Percentiles rank a stretch among this genome's conserved stretches.
Conservation (phyloP, 208 protist species). For the Crithidia acanthocephali region DNA sequence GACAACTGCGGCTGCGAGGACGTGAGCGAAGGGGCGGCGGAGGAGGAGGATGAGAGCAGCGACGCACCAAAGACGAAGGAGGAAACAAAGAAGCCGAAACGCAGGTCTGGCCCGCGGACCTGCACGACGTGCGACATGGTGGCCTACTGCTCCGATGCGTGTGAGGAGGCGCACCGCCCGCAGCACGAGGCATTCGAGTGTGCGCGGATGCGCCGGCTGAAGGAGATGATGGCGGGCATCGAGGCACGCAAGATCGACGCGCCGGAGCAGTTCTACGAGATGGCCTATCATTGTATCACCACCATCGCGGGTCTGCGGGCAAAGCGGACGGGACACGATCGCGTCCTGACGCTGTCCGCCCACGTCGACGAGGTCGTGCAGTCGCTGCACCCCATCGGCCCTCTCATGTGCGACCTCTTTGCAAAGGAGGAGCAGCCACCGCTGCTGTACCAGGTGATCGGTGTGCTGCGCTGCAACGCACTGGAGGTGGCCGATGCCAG, state of each 20-base stretch:
- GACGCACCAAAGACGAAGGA: not conserved
- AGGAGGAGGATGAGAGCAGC: slow-evolving; percentile 5
- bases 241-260: slow-evolving; percentile 40
- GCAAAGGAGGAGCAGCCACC: slow-evolving; percentile 26
- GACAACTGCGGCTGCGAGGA: not conserved
- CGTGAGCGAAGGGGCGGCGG: not conserved
- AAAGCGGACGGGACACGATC: slow-evolving; percentile 43
- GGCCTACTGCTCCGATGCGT: slow-evolving; percentile 66
- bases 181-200: slow-evolving; percentile 83
- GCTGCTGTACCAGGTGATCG: slow-evolving; percentile 51
- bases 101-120: not conserved
- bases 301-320: slow-evolving; percentile 55
- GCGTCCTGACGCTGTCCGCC: slow-evolving; percentile 48
- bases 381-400: slow-evolving; percentile 52
- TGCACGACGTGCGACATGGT: slow-evolving; percentile 59
- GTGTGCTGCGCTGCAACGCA: slow-evolving; percentile 82
- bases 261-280: slow-evolving; percentile 70
- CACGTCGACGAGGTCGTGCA: slow-evolving; percentile 73
- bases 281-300: slow-evolving; percentile 75
- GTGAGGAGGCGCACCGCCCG: slow-evolving; percentile 38
- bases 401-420: slow-evolving; percentile 41
- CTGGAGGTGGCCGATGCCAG: slow-evolving; percentile 65
- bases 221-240: slow-evolving; percentile 52
- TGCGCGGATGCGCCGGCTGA: slow-evolving; percentile 44
- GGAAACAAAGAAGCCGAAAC: not conserved